Evolutionary conservation across 2,329 filamentous ascomycete genomes (phyloP).

Genomic region (Ceratocystis eucalypticola): DNA sequence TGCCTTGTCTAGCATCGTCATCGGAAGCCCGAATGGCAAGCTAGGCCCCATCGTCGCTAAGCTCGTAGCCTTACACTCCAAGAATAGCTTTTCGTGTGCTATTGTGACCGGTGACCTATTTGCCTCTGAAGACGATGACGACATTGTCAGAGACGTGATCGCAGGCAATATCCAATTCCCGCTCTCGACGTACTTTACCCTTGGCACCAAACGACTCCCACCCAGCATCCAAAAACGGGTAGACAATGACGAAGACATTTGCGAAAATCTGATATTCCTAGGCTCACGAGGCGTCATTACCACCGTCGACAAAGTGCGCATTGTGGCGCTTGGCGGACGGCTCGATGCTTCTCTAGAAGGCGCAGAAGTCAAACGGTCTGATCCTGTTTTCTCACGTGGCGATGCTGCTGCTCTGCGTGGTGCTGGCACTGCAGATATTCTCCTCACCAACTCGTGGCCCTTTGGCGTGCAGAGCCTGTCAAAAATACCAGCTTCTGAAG

Average conservation of each 20-base stretch:
- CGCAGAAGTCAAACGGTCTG: constrained; percentile 55
- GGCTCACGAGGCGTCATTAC: constrained; percentile 79
- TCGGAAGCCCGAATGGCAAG: constrained; percentile 72
- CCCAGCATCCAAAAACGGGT: constrained; percentile 57
- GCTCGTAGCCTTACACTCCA: constrained; percentile 63
- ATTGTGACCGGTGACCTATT: constrained; percentile 80
- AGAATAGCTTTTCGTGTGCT: constrained; percentile 78
- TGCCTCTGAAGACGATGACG: constrained; percentile 43
- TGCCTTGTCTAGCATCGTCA: constrained; percentile 47
- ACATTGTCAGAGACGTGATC: constrained; percentile 51
- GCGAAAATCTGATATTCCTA: constrained; percentile 80
- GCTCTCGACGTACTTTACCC: constrained; percentile 79
- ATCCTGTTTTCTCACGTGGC: constrained; percentile 62
- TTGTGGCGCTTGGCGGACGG: constrained; percentile 71
- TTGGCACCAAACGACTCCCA: constrained; percentile 63
- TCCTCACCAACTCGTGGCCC: constrained; percentile 82
- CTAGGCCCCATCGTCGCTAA: constrained; percentile 66
- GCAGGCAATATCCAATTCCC: constrained; percentile 60
- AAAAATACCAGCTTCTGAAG: constrained; percentile 36
- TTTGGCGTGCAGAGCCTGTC: constrained; percentile 56
- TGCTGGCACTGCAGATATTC: constrained; percentile 67
- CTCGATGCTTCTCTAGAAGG: constrained; percentile 50
- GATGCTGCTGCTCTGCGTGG: constrained; percentile 66
- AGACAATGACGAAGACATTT: constrained; percentile 59
- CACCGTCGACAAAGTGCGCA: constrained; percentile 75